A percentile compares a stretch with the other conserved stretches of the same genome.
Evolutionary conservation across 2,329 filamentous ascomycete species (phyloP).

Genomic region (Malbranchea cinnamomea): DNA sequence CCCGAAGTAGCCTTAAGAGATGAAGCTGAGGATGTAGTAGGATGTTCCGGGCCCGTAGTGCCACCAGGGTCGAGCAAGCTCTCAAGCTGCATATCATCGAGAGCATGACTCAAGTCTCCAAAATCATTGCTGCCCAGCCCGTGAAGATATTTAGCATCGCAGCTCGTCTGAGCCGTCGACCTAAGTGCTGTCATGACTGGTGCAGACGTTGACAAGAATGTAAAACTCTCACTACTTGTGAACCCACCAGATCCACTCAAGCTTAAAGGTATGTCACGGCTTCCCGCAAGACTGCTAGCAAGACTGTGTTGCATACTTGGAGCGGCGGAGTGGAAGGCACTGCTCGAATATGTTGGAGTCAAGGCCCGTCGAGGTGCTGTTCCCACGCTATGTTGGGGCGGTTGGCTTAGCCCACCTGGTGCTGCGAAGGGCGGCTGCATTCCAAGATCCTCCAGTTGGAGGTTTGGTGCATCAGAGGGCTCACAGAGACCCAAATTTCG

Average conservation of each 20-base stretch:
- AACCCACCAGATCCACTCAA: slow-evolving; percentile 22
- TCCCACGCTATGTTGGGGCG: slow-evolving; percentile 20
- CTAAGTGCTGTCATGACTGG: slow-evolving; percentile 13
- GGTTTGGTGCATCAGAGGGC: slow-evolving; percentile 18
- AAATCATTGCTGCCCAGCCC: slow-evolving; percentile 21
- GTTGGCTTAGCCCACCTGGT: slow-evolving; percentile 20
- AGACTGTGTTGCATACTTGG: slow-evolving; percentile 18
- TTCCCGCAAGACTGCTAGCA: slow-evolving; percentile 18
- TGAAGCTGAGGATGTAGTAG: neutral
- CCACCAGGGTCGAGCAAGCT: too few species aligned
- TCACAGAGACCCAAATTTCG: slow-evolving; percentile 25
- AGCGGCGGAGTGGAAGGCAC: slow-evolving; percentile 20
- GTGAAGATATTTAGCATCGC: slow-evolving; percentile 24
- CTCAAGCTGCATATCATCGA: slow-evolving; percentile 17
- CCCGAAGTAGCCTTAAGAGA: too few species aligned
- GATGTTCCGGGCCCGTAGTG: slow-evolving; percentile 3
- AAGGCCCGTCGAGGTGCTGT: slow-evolving; percentile 13
- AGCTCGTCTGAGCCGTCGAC: slow-evolving; percentile 24
- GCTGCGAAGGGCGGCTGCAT: slow-evolving; percentile 30
- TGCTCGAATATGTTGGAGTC: slow-evolving; percentile 11
- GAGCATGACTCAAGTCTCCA: slow-evolving; percentile 18
- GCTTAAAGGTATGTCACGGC: slow-evolving; percentile 17
- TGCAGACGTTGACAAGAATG: slow-evolving; percentile 19
- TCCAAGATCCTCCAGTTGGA: slow-evolving; percentile 23
- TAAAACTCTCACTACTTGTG: too few species aligned